Percentiles rank a stretch among this genome's conserved stretches.
phyloP scores from a whole-genome alignment of 352 stramenopile genomes.

The Phytophthora citricola region DNA sequence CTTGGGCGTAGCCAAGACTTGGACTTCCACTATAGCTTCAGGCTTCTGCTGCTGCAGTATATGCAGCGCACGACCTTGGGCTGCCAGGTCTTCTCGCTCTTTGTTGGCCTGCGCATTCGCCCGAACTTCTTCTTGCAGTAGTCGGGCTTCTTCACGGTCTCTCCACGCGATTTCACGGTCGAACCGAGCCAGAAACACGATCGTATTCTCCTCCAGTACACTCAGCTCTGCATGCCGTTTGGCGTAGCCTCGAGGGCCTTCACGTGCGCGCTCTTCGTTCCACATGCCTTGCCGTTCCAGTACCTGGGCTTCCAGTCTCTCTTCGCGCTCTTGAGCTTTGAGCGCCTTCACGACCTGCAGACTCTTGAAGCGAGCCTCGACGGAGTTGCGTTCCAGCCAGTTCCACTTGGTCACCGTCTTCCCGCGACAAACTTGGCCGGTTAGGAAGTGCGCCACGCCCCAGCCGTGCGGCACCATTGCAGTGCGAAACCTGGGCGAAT shows the following conservation, averaged over 20 bases:
- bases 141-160: conserved; percentile 50
- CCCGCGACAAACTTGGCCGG: conserved; percentile 34
- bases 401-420: conserved; percentile 38
- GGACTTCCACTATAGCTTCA: conserved; percentile 58
- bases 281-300: conserved; percentile 67
- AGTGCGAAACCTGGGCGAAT: conserved; percentile 21
- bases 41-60: conserved; percentile 72
- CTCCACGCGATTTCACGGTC: conserved; percentile 48
- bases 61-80: conserved; percentile 53
- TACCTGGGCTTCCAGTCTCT: conserved; percentile 69
- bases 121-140: conserved; percentile 59
- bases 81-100: conserved; percentile 48
- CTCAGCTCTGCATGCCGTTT: conserved; percentile 73
- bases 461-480: conserved; percentile 72
- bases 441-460: conserved; percentile 81
- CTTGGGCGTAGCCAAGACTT: conserved; percentile 55
- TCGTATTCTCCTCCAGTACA: conserved; percentile 61
- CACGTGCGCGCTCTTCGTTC: conserved; percentile 64
- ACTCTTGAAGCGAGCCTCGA: conserved; percentile 80
- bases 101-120: conserved; percentile 49
- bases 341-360: conserved; percentile 68
- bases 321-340: conserved; percentile 74
- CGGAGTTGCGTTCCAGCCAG: conserved; percentile 72
- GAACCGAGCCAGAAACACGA: conserved; percentile 56
- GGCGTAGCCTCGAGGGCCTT: conserved; percentile 77